Evolutionary conservation across 2,329 filamentous ascomycete species (phyloP), one percentile per base, ranked within the genome.

Genomic region (Geosmithia morbida): DNA sequence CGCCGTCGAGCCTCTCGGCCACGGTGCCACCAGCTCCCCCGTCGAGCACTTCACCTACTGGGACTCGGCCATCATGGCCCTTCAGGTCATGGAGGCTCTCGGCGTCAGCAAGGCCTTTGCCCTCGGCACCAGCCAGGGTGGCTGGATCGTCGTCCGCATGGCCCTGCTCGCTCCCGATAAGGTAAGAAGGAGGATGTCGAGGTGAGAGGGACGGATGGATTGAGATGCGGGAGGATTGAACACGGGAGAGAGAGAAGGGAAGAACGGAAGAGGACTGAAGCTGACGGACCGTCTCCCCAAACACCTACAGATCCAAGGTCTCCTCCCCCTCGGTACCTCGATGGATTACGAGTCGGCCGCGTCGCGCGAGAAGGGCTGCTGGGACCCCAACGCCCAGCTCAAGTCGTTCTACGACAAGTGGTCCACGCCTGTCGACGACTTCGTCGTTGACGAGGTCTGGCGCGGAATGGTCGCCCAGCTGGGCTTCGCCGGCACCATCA

Each of bases 81-180:
- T 77, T 8, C 74, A 80, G 59, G 72, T 75, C 1, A 63, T 80
- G 65, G 68, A 76, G 40, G 64, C 64, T 5, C 62, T 76, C 2
- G 63, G 64, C 2, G 62, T 75, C 22, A 46, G 62, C 17, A 69
- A 68, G 60, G 71, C 69, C 0, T 75, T 72, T 51, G 65, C 67
- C 1, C 56, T 75, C 8, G 72, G 72, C 17, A 74, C 70, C 8
- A 72, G 68, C 48, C 70, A 74, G 56, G 72, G 72, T 19, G 72
- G 71, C 2, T 75, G 70, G 70, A 64, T 75, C 19, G 65, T 67
- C 2, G 57, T 62, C 2, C 63, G 71, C 16, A 73, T 75, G 67
- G 72, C 71, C 3, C 60, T 76, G 18, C 53, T 75, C 43, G 70
- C 67, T 6, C 71, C 71, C 6, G 63, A 68, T 41, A 66, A 61